Percentiles rank a stretch among this genome's conserved stretches.
Conservation (phyloP, 768 basidiomycete species). For the Daedaleopsis nitida region DNA sequence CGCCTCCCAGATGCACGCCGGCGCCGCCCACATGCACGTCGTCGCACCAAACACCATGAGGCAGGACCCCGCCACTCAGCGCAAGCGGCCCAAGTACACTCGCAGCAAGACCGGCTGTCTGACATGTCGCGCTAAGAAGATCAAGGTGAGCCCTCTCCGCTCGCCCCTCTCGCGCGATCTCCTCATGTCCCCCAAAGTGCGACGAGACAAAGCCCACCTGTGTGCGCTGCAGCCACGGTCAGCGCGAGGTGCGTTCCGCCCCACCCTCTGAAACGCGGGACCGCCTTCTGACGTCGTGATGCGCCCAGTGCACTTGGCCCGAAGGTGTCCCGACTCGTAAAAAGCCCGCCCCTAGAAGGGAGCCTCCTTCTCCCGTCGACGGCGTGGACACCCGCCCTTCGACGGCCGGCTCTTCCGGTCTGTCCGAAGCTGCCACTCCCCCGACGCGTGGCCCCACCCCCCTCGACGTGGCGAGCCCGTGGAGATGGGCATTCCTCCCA, state of each 20-base stretch:
- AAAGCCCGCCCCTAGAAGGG: slow-evolving; percentile 57
- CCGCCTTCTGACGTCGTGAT: neutral
- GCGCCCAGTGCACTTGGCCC: slow-evolving; percentile 73
- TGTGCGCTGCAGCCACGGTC: slow-evolving; percentile 83
- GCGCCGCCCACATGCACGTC: slow-evolving; percentile 46
- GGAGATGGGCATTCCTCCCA: slow-evolving; percentile 39
- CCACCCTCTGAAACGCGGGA: no score
- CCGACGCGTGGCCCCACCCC: slow-evolving; percentile 67
- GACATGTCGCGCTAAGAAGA: slow-evolving; percentile 92
- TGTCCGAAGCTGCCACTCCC: slow-evolving; percentile 73
- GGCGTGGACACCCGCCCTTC: slow-evolving; percentile 61
- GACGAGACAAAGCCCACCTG: slow-evolving; percentile 90
- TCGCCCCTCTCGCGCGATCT: neutral
- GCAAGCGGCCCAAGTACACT: slow-evolving; percentile 91
- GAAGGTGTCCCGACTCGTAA: slow-evolving; percentile 75
- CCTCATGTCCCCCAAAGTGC: slow-evolving; percentile 52
- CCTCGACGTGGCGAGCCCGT: slow-evolving; percentile 46
- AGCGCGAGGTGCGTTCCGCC: slow-evolving; percentile 67
- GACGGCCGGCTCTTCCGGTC: slow-evolving; percentile 72
- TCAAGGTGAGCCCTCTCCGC: slow-evolving; percentile 66
- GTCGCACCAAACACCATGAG: slow-evolving; percentile 41
- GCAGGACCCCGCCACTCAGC: slow-evolving; percentile 52
- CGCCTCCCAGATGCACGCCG: slow-evolving; percentile 36
- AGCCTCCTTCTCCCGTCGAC: slow-evolving; percentile 43
- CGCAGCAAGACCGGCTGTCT: slow-evolving; percentile 94